Base-by-base conservation (phyloP, 2,329 filamentous ascomycete genomes). In the Aspergillus ochraceus region DNA sequence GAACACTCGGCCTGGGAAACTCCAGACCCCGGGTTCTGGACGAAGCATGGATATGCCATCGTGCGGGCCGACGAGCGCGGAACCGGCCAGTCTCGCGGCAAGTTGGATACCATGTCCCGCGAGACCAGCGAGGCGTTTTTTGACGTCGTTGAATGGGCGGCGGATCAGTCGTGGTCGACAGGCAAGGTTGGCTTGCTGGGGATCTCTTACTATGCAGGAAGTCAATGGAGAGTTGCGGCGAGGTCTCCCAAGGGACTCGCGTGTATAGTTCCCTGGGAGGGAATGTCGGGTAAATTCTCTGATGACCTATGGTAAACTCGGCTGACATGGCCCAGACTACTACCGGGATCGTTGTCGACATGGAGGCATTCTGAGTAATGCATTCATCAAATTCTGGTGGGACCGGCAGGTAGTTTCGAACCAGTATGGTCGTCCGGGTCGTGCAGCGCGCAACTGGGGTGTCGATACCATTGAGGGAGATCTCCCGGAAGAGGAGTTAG, bases 371-470 rank as follows among this genome's bases (percentile, higher is more conserved):
- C 69, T 87, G 2, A 84, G 84, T 0, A 82, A 87, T 64, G 70
- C 68, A 0, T 87, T 87, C 65, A 88, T 89, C 65, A 68, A 75
- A 12, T 85, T 88, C 66, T 90, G 87, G 87, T 89, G 86, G 86
- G 81, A 88, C 66, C 79, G 86, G 0, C 87, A 89, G 68, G 86
- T 90, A 6, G 76, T 89, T 8, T 79, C 79, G 0, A 90, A 90
- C 66, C 89, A 91, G 70, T 91, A 91, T 61, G 88, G 88, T 1
- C 78, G 78, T 10, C 78, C 81, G 2, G 82, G 80, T 1, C 74
- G 83, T 36, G 73, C 73, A 1, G 80, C 77, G 2, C 74, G 78
- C 2, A 84, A 85, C 19, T 85, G 82, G 81, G 84, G 83, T 0
- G 77, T 72, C 2, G 75, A 79, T 64, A 78, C 76, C 0, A 73